Evolutionary conservation across 176 grass and related monocot species (phyloP).

Genomic region (Ensete ventricosum): DNA sequence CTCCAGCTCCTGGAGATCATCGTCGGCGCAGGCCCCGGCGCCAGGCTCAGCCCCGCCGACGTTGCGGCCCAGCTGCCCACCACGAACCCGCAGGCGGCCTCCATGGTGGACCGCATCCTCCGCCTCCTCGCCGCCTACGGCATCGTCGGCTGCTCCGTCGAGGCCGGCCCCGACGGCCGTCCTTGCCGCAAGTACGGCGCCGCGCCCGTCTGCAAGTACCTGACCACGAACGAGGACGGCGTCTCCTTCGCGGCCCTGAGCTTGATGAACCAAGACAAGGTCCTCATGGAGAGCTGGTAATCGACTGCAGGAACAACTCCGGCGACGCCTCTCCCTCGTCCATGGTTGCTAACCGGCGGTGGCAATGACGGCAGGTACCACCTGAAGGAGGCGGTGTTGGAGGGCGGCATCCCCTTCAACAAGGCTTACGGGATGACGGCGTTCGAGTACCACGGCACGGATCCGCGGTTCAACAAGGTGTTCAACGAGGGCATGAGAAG

Average conservation of each 20-base stretch:
- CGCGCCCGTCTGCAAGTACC: conserved; percentile 65
- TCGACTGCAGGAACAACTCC: background rate
- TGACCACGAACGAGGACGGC: conserved; percentile 69
- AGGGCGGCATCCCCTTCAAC: conserved; percentile 90
- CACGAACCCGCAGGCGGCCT: conserved; percentile 25
- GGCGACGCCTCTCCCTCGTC: no score
- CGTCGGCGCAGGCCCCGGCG: conserved; percentile 11
- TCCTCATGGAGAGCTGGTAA: conserved; percentile 89
- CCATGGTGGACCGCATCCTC: conserved; percentile 89
- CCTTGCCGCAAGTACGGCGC: conserved; percentile 32
- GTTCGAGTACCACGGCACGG: conserved; percentile 78
- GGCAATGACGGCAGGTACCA: conserved; percentile 44
- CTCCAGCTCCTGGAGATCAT: conserved; percentile 69
- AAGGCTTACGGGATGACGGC: conserved; percentile 81
- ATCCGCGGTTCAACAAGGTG: conserved; percentile 75
- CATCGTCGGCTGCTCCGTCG: conserved; percentile 38
- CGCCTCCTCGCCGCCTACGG: conserved; percentile 61
- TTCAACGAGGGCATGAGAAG: conserved; percentile 98
- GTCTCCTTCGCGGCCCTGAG: conserved; percentile 68
- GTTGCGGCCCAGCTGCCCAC: conserved; percentile 48
- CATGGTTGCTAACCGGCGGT: no score
- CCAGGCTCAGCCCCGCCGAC: conserved; percentile 31
- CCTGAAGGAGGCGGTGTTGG: conserved; percentile 59
- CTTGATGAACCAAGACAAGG: conserved; percentile 90
- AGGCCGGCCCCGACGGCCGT: conserved; percentile 35